These are phyloP conservation scores for Heterobasidion parviporum DNA, from an alignment of 1,284 basidiomycete species.

Conservation along the genomic window DNA sequence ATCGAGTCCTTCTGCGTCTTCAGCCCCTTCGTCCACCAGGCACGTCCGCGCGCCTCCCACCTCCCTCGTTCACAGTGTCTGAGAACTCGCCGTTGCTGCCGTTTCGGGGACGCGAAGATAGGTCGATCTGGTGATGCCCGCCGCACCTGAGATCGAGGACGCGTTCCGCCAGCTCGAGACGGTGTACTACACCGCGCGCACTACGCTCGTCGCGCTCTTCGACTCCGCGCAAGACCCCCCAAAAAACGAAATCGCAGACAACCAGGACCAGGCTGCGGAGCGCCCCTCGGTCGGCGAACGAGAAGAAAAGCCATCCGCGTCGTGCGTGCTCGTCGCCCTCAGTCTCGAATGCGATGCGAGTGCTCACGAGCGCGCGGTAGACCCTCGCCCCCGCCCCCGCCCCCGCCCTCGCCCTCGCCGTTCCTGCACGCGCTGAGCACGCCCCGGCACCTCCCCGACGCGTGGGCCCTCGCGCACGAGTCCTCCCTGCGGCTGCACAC, in stretches of 20 bases:
- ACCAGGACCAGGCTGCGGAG: no score
- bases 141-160: constrained; percentile 24
- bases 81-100: not conserved
- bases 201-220: constrained; percentile 33
- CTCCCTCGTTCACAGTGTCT: constrained; percentile 2
- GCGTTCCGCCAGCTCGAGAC: constrained; percentile 31
- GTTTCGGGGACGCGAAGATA: constrained; percentile 12
- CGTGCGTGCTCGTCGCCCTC: not conserved
- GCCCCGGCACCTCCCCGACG: constrained; percentile 32
- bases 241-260: no score
- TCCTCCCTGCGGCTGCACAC: constrained; percentile 33
- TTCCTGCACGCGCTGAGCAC: constrained; percentile 21
- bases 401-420: no score
- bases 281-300: not conserved
- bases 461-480: constrained; percentile 54
- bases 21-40: constrained; percentile 48
- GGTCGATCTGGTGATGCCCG: constrained; percentile 50
- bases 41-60: constrained; percentile 15
- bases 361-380: no score
- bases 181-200: constrained; percentile 31
- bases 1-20: constrained; percentile 23
- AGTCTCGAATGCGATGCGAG: no score
- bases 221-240: no score
- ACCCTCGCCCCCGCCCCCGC: no score
- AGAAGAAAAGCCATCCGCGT: not conserved